Conservation (phyloP, 2,329 filamentous ascomycete genomes). For the Paecilomyces dactylethromorphus region DNA sequence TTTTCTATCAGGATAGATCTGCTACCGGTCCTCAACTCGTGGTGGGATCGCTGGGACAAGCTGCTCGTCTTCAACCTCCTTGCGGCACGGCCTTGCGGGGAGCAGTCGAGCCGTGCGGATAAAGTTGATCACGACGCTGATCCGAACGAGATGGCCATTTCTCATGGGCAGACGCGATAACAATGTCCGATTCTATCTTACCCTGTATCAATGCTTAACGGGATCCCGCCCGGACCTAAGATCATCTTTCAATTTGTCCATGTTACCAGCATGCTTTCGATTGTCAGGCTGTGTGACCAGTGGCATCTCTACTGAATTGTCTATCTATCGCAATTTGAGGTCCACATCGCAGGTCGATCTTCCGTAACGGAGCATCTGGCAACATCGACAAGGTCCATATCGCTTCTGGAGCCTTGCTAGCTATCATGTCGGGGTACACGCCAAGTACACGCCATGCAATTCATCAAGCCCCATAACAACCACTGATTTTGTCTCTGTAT, state of each 20-base stretch:
- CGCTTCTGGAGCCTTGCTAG: neutral
- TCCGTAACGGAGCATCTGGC: neutral
- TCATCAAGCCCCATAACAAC: neutral
- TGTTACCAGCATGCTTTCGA: neutral
- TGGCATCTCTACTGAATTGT: neutral
- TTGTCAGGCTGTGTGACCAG: neutral
- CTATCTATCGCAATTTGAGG: neutral
- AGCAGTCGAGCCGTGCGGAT: neutral
- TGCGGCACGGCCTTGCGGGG: neutral
- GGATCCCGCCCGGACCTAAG: neutral
- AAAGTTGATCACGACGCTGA: neutral
- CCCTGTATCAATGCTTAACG: neutral
- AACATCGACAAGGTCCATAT: neutral
- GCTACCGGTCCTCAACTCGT: neutral
- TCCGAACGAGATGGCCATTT: neutral
- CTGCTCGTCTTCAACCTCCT: neutral
- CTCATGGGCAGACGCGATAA: neutral
- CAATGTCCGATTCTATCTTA: neutral
- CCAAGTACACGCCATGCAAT: neutral
- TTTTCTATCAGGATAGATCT: neutral
- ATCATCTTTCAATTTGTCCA: neutral
- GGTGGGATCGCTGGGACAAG: neutral
- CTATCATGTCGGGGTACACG: neutral
- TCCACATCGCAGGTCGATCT: neutral
- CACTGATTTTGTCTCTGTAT: neutral